These are phyloP conservation scores for Oryza glaberrima DNA, from an alignment of 176 grass and related monocot species.

Conservation along the genomic window DNA sequence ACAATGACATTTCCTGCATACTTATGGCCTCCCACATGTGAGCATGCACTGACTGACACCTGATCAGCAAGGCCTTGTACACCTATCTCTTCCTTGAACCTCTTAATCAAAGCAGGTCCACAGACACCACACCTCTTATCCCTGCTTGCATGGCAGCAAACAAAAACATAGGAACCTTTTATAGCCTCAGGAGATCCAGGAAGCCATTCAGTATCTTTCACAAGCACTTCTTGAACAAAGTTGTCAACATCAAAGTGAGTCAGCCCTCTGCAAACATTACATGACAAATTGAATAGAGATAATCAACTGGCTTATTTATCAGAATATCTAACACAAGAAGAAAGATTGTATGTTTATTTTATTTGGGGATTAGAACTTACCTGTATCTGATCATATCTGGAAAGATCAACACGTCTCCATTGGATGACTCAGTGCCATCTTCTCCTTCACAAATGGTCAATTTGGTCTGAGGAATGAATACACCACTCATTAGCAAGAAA, in stretches of 20 bases:
- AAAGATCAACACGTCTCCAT: slow-evolving; percentile 97
- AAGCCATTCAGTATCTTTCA: slow-evolving; percentile 86
- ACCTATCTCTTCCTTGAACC: slow-evolving; percentile 82
- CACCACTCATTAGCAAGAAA: slow-evolving; percentile 35
- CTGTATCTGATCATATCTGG: slow-evolving; percentile 99
- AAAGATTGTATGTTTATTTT: slow-evolving; percentile 20
- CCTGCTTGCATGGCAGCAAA: slow-evolving; percentile 87
- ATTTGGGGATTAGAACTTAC: slow-evolving; percentile 49
- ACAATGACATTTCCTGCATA: slow-evolving; percentile 98
- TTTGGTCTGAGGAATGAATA: slow-evolving; percentile 58
- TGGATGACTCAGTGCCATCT: slow-evolving; percentile 84
- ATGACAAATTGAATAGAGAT: slow-evolving; percentile 30
- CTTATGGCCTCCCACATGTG: slow-evolving; percentile 94
- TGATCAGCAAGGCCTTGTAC: slow-evolving; percentile 56
- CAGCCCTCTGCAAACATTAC: slow-evolving; percentile 64
- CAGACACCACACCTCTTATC: slow-evolving; percentile 92
- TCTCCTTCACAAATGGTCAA: slow-evolving; percentile 98
- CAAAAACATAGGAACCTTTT: slow-evolving; percentile 81
- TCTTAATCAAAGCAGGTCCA: slow-evolving; percentile 79
- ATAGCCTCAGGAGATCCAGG: slow-evolving; percentile 70
- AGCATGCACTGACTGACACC: slow-evolving; percentile 80
- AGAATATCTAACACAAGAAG: slow-evolving; percentile 6
- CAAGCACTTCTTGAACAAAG: slow-evolving; percentile 94
- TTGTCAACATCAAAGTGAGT: slow-evolving; percentile 85
- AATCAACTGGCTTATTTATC: slow-evolving; percentile 26